Evolutionary conservation across 768 basidiomycete genomes (phyloP).

Genomic region (Boletus bicolor): DNA sequence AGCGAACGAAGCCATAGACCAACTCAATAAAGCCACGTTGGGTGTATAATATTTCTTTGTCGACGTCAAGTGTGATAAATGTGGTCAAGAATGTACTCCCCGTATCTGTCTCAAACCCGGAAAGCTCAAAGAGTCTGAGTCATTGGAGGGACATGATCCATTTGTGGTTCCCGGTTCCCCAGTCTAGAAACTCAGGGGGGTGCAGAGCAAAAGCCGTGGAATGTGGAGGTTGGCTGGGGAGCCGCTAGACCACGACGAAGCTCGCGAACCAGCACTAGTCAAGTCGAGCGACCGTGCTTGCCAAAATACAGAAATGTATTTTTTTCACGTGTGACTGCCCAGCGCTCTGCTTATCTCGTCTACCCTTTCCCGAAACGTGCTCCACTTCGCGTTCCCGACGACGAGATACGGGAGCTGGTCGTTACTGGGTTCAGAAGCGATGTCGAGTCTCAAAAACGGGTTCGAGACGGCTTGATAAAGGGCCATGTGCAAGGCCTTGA

Average conservation of each 20-base stretch:
- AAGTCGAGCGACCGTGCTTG: background rate
- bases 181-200: background rate
- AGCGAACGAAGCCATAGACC: slow-evolving; percentile 50
- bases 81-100: slow-evolving; percentile 41
- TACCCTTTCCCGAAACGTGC: slow-evolving; percentile 62
- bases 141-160: slow-evolving; percentile 65
- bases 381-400: slow-evolving; percentile 66
- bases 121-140: slow-evolving; percentile 68
- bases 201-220: slow-evolving; percentile 18
- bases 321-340: slow-evolving; percentile 35
- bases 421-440: slow-evolving; percentile 41
- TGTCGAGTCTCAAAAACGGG: slow-evolving; percentile 75
- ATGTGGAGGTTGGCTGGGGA: slow-evolving; percentile 18
- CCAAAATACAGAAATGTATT: background rate
- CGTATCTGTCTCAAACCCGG: slow-evolving; percentile 93
- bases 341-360: slow-evolving; percentile 71
- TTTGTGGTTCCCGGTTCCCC: slow-evolving; percentile 49
- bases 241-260: slow-evolving; percentile 27
- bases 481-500: slow-evolving; percentile 86
- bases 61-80: background rate
- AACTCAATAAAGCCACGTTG: slow-evolving; percentile 48
- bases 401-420: slow-evolving; percentile 56
- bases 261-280: slow-evolving; percentile 19
- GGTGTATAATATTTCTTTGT: slow-evolving; percentile 10
- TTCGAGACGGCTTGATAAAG: slow-evolving; percentile 83